Percentiles rank a stretch among this genome's conserved stretches.
Conservation (phyloP, 2,329 filamentous ascomycete genomes). For the Xylaria sp. region DNA sequence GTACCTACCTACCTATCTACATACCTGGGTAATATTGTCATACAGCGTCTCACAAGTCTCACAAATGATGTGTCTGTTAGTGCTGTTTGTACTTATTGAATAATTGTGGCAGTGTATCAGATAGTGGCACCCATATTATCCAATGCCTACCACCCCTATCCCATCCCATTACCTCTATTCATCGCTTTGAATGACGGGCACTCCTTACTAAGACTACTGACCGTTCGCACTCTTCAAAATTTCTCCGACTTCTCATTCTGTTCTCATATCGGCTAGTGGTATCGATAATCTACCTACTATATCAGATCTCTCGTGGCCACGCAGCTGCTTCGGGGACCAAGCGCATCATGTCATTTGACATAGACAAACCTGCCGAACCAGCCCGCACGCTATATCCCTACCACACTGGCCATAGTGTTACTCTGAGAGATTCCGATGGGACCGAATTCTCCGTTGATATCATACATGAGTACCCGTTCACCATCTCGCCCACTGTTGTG, state of each 20-base stretch:
- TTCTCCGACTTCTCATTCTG: neutral
- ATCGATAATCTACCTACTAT: neutral
- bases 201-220: neutral
- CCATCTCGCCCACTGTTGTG: constrained; percentile 2
- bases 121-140: neutral
- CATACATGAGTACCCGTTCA: constrained; percentile 13
- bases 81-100: no score
- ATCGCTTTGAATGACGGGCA: neutral
- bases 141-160: neutral
- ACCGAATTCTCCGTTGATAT: neutral
- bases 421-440: neutral
- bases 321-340: neutral
- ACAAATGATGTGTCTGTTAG: no score
- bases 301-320: neutral
- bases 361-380: neutral
- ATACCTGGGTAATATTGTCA: no score
- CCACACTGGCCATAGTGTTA: neutral
- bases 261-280: neutral
- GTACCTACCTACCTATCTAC: no score
- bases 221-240: neutral
- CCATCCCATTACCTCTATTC: neutral
- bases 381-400: constrained; percentile 1
- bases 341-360: neutral
- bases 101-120: no score
- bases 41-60: no score